These are phyloP conservation scores for Aspergillus pseudoviridinutans DNA, from an alignment of 2,329 filamentous ascomycete species.

Conservation along the genomic window DNA sequence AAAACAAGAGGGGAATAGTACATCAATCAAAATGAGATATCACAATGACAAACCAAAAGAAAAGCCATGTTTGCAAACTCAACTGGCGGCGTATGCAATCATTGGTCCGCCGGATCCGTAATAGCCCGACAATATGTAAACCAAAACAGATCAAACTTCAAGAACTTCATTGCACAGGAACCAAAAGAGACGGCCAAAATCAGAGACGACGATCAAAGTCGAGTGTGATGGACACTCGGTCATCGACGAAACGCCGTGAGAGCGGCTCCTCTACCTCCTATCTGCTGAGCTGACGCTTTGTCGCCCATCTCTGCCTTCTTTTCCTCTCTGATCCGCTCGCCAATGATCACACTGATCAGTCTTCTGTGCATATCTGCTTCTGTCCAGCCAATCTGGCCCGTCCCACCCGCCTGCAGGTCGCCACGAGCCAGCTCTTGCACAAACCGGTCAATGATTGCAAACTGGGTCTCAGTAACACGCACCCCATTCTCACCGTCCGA, in stretches of 20 bases:
- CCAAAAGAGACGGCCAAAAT: background rate
- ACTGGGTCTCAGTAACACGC: constrained; percentile 40
- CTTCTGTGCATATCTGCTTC: constrained; percentile 42
- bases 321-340: constrained; percentile 43
- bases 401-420: constrained; percentile 33
- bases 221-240: background rate
- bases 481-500: constrained; percentile 39
- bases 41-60: constrained; percentile 5
- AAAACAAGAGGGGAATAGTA: constrained; percentile 9
- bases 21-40: constrained; percentile 13
- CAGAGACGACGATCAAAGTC: background rate
- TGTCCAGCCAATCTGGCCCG: constrained; percentile 39
- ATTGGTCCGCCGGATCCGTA: constrained; percentile 13
- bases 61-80: constrained; percentile 3
- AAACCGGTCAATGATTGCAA: constrained; percentile 41
- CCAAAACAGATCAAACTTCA: constrained; percentile 5
- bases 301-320: constrained; percentile 26
- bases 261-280: constrained; percentile 14
- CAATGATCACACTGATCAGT: constrained; percentile 46
- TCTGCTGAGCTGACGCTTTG: constrained; percentile 3
- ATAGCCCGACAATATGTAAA: constrained; percentile 12
- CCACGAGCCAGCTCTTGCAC: constrained; percentile 33
- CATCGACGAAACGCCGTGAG: constrained; percentile 26
- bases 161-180: constrained; percentile 11
- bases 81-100: constrained; percentile 3